Conservation (phyloP, 805 yeast genomes). For the Komagataella populi region DNA sequence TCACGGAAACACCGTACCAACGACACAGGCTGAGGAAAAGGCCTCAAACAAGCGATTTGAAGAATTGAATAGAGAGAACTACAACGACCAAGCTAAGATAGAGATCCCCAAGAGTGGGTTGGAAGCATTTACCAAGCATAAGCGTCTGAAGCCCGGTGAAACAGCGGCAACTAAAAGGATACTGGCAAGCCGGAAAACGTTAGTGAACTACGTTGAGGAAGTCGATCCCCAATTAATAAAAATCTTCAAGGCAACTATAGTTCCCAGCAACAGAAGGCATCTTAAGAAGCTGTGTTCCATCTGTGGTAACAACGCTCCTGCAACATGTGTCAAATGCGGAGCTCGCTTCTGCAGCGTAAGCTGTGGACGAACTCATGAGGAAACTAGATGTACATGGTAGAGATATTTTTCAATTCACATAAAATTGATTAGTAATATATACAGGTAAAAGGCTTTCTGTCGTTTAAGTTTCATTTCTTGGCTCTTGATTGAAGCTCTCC, state of each 20-base stretch:
- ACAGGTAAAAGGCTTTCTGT: background rate
- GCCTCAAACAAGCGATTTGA: conserved; percentile 23
- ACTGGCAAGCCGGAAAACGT: conserved; percentile 23
- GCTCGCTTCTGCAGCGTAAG: conserved; percentile 26
- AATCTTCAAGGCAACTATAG: conserved; percentile 16
- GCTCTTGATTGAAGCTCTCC: conserved; percentile 24
- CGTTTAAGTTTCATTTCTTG: background rate
- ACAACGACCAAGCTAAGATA: conserved; percentile 21
- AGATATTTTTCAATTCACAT: background rate
- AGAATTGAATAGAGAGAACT: conserved; percentile 29
- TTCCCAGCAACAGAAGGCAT: conserved; percentile 17
- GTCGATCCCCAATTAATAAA: conserved; percentile 21
- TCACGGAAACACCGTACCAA: conserved; percentile 6
- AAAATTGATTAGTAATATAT: background rate
- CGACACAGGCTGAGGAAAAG: conserved; percentile 15
- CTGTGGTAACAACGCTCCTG: conserved; percentile 29
- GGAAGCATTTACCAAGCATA: background rate
- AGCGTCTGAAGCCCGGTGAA: conserved; percentile 6
- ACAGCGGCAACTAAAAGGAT: conserved; percentile 23
- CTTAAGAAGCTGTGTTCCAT: conserved; percentile 28
- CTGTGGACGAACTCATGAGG: conserved; percentile 25
- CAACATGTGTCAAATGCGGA: conserved; percentile 26
- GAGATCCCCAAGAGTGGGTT: conserved; percentile 21
- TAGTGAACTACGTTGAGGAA: conserved; percentile 27
- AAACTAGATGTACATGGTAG: conserved; percentile 26